Evolutionary conservation across 768 basidiomycete genomes (phyloP).

Genomic region (Leccinum ochraceum): DNA sequence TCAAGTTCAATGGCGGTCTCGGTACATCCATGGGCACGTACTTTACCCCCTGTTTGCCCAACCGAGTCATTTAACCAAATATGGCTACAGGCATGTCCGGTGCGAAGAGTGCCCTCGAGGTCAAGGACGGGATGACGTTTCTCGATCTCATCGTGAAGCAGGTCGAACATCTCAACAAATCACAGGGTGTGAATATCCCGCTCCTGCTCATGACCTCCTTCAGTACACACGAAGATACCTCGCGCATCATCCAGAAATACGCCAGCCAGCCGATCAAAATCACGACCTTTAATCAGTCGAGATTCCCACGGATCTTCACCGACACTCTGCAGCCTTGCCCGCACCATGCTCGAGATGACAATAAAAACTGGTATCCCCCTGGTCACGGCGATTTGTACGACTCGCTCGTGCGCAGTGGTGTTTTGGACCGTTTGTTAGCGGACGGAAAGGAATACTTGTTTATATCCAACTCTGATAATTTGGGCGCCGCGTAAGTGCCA

Average conservation of each 20-base stretch:
- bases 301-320: constrained; percentile 91
- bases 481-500: constrained; percentile 80
- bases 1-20: constrained; percentile 94
- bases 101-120: constrained; percentile 92
- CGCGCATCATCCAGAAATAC: constrained; percentile 96
- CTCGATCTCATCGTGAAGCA: constrained; percentile 92
- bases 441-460: constrained; percentile 98
- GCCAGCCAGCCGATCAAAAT: constrained; percentile 93
- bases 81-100: constrained; percentile 64
- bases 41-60: not conserved
- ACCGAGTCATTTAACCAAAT: constrained; percentile 3
- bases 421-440: constrained; percentile 84
- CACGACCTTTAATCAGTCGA: constrained; percentile 89
- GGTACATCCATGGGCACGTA: constrained; percentile 83
- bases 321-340: constrained; percentile 87
- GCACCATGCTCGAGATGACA: constrained; percentile 75
- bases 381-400: constrained; percentile 98
- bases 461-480: constrained; percentile 95
- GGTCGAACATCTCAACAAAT: constrained; percentile 93
- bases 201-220: constrained; percentile 99
- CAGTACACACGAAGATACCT: constrained; percentile 96
- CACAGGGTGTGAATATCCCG: constrained; percentile 85
- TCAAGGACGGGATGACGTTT: constrained; percentile 98
- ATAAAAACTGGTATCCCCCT: constrained; percentile 94
- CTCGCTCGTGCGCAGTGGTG: constrained; percentile 85